phyloP scores from a whole-genome alignment of 345 rosid species.

The Ceriops zippeliana region DNA sequence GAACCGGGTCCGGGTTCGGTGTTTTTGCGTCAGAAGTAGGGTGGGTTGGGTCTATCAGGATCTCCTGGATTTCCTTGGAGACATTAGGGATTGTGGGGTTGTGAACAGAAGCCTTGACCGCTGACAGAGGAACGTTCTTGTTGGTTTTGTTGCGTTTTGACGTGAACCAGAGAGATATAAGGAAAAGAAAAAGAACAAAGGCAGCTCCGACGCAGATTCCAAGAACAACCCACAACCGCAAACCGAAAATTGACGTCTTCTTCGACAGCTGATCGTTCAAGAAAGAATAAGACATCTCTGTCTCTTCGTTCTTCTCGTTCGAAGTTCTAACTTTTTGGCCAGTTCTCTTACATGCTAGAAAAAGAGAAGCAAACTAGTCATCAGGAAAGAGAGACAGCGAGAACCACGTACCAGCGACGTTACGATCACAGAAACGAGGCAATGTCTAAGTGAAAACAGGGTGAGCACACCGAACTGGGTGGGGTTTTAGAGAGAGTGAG shows the following conservation, averaged over 20 bases:
- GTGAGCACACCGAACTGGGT: too few relatives aligned
- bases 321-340: neutral
- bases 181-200: slow-evolving; percentile 73
- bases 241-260: slow-evolving; percentile 75
- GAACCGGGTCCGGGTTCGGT: slow-evolving; percentile 27
- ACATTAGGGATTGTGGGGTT: slow-evolving; percentile 46
- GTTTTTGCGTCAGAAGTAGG: slow-evolving; percentile 14
- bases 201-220: slow-evolving; percentile 76
- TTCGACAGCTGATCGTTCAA: slow-evolving; percentile 53
- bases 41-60: slow-evolving; percentile 31
- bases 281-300: slow-evolving; percentile 19
- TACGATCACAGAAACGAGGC: neutral
- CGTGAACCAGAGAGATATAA: slow-evolving; percentile 71
- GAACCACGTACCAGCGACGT: neutral
- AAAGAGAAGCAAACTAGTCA: neutral
- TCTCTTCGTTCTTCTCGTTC: slow-evolving; percentile 10
- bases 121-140: neutral
- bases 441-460: neutral
- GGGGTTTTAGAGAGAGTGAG: neutral
- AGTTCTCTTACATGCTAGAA: neutral
- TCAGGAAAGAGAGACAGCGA: neutral
- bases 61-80: slow-evolving; percentile 80
- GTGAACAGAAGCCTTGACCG: slow-evolving; percentile 5
- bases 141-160: slow-evolving; percentile 49
- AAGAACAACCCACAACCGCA: slow-evolving; percentile 65